phyloP scores from a whole-genome alignment of 2,329 filamentous ascomycete species.

The Plenodomus biglobosus region DNA sequence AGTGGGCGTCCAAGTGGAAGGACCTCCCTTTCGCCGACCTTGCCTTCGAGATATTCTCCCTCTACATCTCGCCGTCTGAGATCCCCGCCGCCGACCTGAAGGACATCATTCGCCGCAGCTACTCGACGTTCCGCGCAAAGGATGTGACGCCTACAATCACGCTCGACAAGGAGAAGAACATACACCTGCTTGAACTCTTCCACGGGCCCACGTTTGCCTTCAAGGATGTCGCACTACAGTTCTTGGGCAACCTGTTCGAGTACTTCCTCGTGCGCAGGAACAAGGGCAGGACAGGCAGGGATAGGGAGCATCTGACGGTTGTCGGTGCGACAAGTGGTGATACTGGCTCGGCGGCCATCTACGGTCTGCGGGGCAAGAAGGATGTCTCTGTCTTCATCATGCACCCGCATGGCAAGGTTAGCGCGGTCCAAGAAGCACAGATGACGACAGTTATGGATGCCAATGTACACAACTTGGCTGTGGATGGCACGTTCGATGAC shows the following conservation, averaged over 20 bases:
- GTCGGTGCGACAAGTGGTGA: conserved; percentile 49
- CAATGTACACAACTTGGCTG: conserved; percentile 90
- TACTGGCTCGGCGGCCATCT: conserved; percentile 93
- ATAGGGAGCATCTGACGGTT: conserved; percentile 51
- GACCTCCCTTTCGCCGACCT: conserved; percentile 78
- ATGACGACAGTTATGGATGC: conserved; percentile 92
- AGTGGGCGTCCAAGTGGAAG: conserved; percentile 72
- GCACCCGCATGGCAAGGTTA: conserved; percentile 86
- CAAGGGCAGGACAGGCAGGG: conserved; percentile 67
- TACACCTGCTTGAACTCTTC: conserved; percentile 91
- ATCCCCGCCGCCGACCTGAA: conserved; percentile 80
- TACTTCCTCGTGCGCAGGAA: conserved; percentile 80
- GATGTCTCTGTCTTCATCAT: conserved; percentile 96
- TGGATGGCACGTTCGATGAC: conserved; percentile 91
- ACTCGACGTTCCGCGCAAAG: conserved; percentile 80
- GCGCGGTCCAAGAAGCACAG: conserved; percentile 90
- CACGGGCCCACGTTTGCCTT: conserved; percentile 95
- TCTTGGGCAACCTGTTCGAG: conserved; percentile 94
- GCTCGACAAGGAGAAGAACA: conserved; percentile 69
- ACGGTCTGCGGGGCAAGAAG: conserved; percentile 91
- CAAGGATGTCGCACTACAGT: conserved; percentile 88
- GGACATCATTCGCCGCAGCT: conserved; percentile 79
- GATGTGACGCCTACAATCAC: conserved; percentile 78
- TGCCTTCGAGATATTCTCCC: conserved; percentile 79
- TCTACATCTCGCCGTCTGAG: conserved; percentile 83